These are phyloP conservation scores for Fusarium kyushuense DNA, from an alignment of 2,329 filamentous ascomycete genomes.

Conservation along the genomic window DNA sequence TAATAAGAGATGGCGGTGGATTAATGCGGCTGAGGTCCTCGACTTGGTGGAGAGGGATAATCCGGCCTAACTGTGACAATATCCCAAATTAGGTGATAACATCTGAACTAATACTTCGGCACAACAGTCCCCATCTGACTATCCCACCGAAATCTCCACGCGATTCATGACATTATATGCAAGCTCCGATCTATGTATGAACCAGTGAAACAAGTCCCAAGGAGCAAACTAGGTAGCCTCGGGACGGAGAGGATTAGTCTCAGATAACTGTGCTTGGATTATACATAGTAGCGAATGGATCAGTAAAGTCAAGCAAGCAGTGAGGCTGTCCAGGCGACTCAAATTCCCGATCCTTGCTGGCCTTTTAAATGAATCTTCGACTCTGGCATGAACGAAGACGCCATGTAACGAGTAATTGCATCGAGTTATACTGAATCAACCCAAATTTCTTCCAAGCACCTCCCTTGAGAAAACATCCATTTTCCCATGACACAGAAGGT, in stretches of 20 bases:
- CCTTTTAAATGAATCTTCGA: not conserved
- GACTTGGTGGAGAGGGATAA: not conserved
- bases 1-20: not conserved
- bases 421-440: not conserved
- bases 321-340: slow-evolving; percentile 2
- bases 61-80: not conserved
- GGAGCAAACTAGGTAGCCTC: not conserved
- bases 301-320: not conserved
- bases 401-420: not conserved
- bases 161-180: not conserved
- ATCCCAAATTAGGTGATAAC: not conserved
- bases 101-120: not conserved
- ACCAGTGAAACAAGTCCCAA: slow-evolving; percentile 3
- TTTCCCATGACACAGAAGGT: slow-evolving; percentile 1
- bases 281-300: not conserved
- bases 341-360: slow-evolving; percentile 2
- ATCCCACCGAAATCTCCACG: not conserved
- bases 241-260: not conserved
- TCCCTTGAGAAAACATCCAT: not conserved
- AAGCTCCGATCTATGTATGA: not conserved
- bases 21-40: not conserved
- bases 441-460: not conserved
- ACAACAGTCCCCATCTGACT: not conserved
- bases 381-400: not conserved
- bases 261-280: not conserved